Evolutionary conservation across 176 grass and related monocot genomes (phyloP).

Genomic region (Saccharum spontaneum): DNA sequence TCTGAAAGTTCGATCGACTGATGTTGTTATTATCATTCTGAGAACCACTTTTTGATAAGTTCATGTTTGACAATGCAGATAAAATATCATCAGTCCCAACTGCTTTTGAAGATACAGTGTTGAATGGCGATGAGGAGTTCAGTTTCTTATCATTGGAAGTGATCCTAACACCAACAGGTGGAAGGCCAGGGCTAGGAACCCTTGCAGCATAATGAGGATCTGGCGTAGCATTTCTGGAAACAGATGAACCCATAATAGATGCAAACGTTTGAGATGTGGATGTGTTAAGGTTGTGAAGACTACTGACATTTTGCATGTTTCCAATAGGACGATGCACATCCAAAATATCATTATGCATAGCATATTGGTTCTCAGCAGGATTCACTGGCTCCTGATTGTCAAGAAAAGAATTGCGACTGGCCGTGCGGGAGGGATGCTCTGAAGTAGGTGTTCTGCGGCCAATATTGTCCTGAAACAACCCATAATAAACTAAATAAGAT

Average conservation of each 20-base stretch:
- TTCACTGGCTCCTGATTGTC: conserved; percentile 60
- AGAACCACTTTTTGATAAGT: conserved; percentile 53
- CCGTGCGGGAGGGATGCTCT: conserved; percentile 61
- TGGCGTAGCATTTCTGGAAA: conserved; percentile 69
- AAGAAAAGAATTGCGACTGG: conserved; percentile 71
- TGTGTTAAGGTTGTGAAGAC: conserved; percentile 38
- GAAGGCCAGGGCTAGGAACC: conserved; percentile 71
- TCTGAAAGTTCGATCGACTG: conserved; percentile 46
- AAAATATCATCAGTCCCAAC: conserved; percentile 79
- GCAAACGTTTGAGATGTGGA: conserved; percentile 71
- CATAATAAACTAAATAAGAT: conserved; percentile 34
- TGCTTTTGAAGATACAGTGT: conserved; percentile 51
- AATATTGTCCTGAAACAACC: conserved; percentile 69
- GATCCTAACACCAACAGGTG: conserved; percentile 68
- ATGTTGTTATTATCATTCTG: conserved; percentile 39
- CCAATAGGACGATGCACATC: conserved; percentile 27
- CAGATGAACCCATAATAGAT: conserved; percentile 58
- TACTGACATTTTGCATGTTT: conserved; percentile 36
- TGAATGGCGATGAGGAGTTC: conserved; percentile 59
- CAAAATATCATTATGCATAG: conserved; percentile 54
- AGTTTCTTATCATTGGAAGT: conserved; percentile 55
- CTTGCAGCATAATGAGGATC: conserved; percentile 75
- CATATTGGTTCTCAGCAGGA: conserved; percentile 51
- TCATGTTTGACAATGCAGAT: conserved; percentile 77
- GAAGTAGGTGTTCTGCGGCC: conserved; percentile 53